phyloP scores from a whole-genome alignment of 1,284 basidiomycete genomes.

The Schizophyllum commune region DNA sequence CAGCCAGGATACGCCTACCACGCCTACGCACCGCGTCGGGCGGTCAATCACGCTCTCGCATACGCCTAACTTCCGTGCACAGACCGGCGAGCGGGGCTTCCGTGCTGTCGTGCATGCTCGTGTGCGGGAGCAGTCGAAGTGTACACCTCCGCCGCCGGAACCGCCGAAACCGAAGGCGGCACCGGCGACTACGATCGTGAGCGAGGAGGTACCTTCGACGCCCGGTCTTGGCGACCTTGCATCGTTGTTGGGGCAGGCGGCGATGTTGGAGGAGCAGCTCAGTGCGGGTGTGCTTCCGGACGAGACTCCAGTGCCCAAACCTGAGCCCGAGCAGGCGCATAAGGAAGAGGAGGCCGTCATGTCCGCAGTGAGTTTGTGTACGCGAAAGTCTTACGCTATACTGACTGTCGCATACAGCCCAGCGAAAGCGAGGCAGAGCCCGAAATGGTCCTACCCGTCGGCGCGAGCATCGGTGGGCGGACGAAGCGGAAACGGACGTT shows the following conservation, averaged over 20 bases:
- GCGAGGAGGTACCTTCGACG: not conserved
- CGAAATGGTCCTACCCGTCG: not conserved
- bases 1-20: not conserved
- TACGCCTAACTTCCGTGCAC: not conserved
- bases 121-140: not conserved
- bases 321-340: not conserved
- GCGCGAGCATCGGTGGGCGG: not conserved
- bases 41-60: not conserved
- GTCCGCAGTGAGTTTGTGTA: not conserved
- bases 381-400: too few relatives aligned
- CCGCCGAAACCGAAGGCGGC: not conserved
- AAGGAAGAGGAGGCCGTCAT: not conserved
- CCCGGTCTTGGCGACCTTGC: not conserved
- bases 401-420: not conserved
- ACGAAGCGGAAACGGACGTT: not conserved
- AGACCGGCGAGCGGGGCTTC: not conserved
- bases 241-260: not conserved
- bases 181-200: not conserved
- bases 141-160: too few relatives aligned
- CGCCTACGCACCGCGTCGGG: not conserved
- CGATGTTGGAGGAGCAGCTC: not conserved
- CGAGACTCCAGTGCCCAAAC: not conserved
- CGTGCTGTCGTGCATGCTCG: not conserved
- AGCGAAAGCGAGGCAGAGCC: not conserved
- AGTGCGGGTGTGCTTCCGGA: not conserved